These are phyloP conservation scores for Fereydounia khargensis DNA, from an alignment of 1,284 basidiomycete genomes.

Conservation along the genomic window DNA sequence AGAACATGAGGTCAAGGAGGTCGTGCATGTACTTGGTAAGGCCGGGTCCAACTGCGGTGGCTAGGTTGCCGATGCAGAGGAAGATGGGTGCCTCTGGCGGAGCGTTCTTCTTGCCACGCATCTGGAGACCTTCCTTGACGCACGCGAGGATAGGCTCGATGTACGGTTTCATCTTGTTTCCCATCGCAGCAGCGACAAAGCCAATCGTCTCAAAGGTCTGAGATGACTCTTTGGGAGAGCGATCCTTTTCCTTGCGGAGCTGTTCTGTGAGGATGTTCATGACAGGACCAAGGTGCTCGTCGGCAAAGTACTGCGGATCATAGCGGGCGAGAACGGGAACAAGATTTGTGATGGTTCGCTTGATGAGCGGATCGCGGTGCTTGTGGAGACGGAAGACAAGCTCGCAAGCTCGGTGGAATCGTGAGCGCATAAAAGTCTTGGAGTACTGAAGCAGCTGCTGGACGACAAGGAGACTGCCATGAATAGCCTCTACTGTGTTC, in stretches of 20 bases:
- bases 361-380: slow-evolving; percentile 82
- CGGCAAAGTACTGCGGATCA: slow-evolving; percentile 53
- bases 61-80: slow-evolving; percentile 95
- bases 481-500: slow-evolving; percentile 78
- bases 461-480: slow-evolving; percentile 89
- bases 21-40: slow-evolving; percentile 94
- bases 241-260: slow-evolving; percentile 45
- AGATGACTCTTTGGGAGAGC: slow-evolving; percentile 38
- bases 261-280: slow-evolving; percentile 44
- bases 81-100: slow-evolving; percentile 94
- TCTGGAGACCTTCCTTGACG: slow-evolving; percentile 82
- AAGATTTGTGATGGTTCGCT: slow-evolving; percentile 61
- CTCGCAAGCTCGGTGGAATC: slow-evolving; percentile 83
- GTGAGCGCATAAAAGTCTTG: slow-evolving; percentile 92
- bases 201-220: slow-evolving; percentile 88
- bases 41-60: slow-evolving; percentile 90
- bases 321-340: slow-evolving; percentile 53
- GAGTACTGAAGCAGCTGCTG: slow-evolving; percentile 88
- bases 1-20: slow-evolving; percentile 94
- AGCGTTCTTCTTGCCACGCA: slow-evolving; percentile 85
- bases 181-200: slow-evolving; percentile 86
- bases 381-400: slow-evolving; percentile 88
- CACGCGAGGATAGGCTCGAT: slow-evolving; percentile 86
- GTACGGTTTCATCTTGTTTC: slow-evolving; percentile 92
- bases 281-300: slow-evolving; percentile 50